These are phyloP conservation scores for Tolypocladium paradoxum DNA, from an alignment of 2,329 filamentous ascomycete species.

Conservation along the genomic window DNA sequence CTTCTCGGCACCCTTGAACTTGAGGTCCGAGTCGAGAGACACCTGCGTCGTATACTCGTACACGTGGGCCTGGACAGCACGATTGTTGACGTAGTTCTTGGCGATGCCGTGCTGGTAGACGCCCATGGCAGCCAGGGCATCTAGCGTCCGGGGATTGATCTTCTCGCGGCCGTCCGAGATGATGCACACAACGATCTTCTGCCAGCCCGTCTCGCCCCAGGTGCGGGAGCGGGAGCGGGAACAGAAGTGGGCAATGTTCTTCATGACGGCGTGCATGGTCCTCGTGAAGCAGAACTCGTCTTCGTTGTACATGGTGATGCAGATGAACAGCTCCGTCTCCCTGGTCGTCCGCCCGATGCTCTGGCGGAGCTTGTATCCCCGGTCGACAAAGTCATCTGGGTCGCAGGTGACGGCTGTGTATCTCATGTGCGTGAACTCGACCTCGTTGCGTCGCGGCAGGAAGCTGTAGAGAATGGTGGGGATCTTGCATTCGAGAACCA, in stretches of 20 bases:
- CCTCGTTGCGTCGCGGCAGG: constrained; percentile 79
- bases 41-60: constrained; percentile 99
- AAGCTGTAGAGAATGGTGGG: constrained; percentile 98
- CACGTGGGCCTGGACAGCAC: constrained; percentile 89
- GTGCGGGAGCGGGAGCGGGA: constrained; percentile 83
- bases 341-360: constrained; percentile 73
- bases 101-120: constrained; percentile 98
- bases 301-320: constrained; percentile 98
- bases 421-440: constrained; percentile 97
- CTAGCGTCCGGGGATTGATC: constrained; percentile 85
- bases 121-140: constrained; percentile 90
- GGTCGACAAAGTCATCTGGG: constrained; percentile 81
- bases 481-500: constrained; percentile 97
- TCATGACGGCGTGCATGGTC: constrained; percentile 98
- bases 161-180: constrained; percentile 85
- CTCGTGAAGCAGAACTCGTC: constrained; percentile 93
- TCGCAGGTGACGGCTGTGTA: constrained; percentile 98
- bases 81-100: constrained; percentile 95
- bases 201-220: constrained; percentile 95
- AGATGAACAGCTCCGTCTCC: constrained; percentile 93
- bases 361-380: constrained; percentile 87
- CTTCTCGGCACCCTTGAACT: constrained; percentile 98
- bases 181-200: constrained; percentile 97
- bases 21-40: constrained; percentile 86
- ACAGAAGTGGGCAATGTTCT: constrained; percentile 96